Percentiles rank a stretch among this genome's conserved stretches.
Evolutionary conservation across 1,284 basidiomycete genomes (phyloP).

Genomic region (Boletellus sp.): DNA sequence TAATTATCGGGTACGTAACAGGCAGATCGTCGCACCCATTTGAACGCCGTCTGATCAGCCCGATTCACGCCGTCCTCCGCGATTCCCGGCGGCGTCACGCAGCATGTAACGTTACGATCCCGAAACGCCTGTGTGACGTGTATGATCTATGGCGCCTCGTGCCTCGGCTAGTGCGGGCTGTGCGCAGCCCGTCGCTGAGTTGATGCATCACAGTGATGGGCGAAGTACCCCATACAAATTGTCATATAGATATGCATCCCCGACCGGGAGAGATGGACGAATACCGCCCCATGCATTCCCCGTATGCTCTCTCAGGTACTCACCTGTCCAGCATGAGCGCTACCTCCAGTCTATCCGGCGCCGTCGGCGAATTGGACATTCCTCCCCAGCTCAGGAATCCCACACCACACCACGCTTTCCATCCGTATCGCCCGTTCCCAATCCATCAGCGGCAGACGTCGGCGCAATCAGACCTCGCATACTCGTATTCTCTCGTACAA

Average conservation of each 20-base stretch:
- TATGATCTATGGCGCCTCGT: slow-evolving; percentile 30
- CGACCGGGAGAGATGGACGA: slow-evolving; percentile 21
- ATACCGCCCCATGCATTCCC: slow-evolving; percentile 28
- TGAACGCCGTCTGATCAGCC: slow-evolving; percentile 25
- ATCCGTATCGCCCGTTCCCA: slow-evolving; percentile 24
- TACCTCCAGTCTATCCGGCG: slow-evolving; percentile 59
- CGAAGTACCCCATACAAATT: slow-evolving; percentile 31
- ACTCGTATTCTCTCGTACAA: slow-evolving; percentile 17
- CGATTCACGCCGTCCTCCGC: slow-evolving; percentile 25
- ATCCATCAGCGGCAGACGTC: slow-evolving; percentile 31
- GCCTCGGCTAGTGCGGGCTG: slow-evolving; percentile 31
- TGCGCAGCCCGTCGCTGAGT: slow-evolving; percentile 30
- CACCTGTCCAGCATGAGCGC: slow-evolving; percentile 36
- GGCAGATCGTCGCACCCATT: slow-evolving; percentile 21
- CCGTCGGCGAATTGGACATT: slow-evolving; percentile 53
- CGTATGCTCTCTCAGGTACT: slow-evolving; percentile 25
- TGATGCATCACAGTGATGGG: slow-evolving; percentile 29
- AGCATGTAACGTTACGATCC: slow-evolving; percentile 30
- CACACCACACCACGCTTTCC: slow-evolving; percentile 32
- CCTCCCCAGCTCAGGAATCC: slow-evolving; percentile 36
- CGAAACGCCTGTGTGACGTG: slow-evolving; percentile 31
- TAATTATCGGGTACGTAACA: slow-evolving; percentile 24
- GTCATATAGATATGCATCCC: slow-evolving; percentile 23
- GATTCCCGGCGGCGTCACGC: slow-evolving; percentile 22
- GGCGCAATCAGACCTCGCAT: slow-evolving; percentile 22